phyloP scores from a whole-genome alignment of 768 basidiomycete genomes.

The Mycena albidolilacea region DNA sequence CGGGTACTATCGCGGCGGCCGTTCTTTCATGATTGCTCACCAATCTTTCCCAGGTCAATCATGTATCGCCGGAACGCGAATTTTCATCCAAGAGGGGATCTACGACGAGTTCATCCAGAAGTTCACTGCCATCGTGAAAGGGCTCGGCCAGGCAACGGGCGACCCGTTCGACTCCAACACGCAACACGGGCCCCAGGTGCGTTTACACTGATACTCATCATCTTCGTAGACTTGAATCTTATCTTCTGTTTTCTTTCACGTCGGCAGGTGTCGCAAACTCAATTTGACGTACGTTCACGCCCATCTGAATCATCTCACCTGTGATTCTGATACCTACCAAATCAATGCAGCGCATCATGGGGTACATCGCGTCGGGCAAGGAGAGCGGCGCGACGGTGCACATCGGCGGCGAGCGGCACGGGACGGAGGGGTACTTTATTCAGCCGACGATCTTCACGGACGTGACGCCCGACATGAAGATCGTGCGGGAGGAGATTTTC shows the following conservation, averaged over 20 bases:
- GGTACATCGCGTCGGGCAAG: slow-evolving; percentile 79
- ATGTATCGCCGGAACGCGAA: slow-evolving; percentile 89
- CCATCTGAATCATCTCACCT: slow-evolving; percentile 23
- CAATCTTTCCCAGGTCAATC: slow-evolving; percentile 67
- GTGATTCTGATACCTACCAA: background rate
- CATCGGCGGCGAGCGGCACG: slow-evolving; percentile 71
- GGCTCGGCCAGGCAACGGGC: slow-evolving; percentile 68
- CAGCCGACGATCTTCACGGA: slow-evolving; percentile 78
- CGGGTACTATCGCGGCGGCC: background rate
- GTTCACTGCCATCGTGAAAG: slow-evolving; percentile 69
- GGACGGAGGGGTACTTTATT: slow-evolving; percentile 75
- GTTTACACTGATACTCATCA: background rate
- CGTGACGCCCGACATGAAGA: slow-evolving; percentile 73
- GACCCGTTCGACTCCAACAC: slow-evolving; percentile 75
- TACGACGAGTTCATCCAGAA: slow-evolving; percentile 83
- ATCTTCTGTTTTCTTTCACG: background rate
- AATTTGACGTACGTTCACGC: slow-evolving; percentile 70
- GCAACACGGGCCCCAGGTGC: slow-evolving; percentile 74
- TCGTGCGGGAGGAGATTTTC: slow-evolving; percentile 80
- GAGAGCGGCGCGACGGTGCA: slow-evolving; percentile 75
- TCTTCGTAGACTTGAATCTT: background rate
- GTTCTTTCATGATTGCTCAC: background rate
- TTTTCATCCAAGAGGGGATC: slow-evolving; percentile 84
- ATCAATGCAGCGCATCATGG: slow-evolving; percentile 71
- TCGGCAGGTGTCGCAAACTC: slow-evolving; percentile 76